These are phyloP conservation scores for Euphorbia tirucalli DNA, from an alignment of 345 rosid species.

Conservation along the genomic window DNA sequence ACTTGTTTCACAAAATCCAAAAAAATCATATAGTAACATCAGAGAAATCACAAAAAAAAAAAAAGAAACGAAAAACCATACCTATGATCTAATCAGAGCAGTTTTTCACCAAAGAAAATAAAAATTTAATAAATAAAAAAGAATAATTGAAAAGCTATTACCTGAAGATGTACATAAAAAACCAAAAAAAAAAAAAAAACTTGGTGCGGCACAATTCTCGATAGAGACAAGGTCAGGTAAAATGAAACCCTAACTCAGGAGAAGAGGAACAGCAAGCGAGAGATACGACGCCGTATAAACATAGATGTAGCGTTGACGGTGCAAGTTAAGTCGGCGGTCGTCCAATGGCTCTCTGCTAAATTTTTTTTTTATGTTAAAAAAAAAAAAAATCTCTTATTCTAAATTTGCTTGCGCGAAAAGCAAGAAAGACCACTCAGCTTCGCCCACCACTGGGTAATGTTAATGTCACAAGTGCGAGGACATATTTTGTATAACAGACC, in stretches of 20 bases:
- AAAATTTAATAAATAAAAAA: neutral
- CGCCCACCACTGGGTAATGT: neutral
- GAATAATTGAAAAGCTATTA: slow-evolving; percentile 8
- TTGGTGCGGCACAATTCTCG: slow-evolving; percentile 2
- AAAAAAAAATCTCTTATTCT: neutral
- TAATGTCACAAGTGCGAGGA: neutral
- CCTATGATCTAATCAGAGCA: neutral
- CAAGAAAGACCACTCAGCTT: slow-evolving; percentile 12
- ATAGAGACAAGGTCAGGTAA: neutral
- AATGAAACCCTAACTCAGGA: slow-evolving; percentile 15
- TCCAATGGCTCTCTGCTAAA: neutral
- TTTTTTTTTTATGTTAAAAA: neutral
- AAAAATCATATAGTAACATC: neutral
- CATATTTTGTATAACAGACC: neutral
- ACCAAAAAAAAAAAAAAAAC: too few species aligned
- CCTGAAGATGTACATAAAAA: slow-evolving; percentile 4
- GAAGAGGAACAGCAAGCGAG: slow-evolving; percentile 10
- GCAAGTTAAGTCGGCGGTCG: slow-evolving; percentile 16
- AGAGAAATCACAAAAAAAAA: too few species aligned
- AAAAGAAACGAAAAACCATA: too few species aligned
- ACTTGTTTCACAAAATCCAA: neutral
- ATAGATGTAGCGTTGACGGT: slow-evolving; percentile 18
- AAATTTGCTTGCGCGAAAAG: slow-evolving; percentile 6
- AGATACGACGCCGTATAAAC: slow-evolving; percentile 13
- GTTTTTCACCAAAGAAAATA: neutral